Evolutionary conservation across 1,284 basidiomycete species (phyloP), one percentile per base, ranked within the genome.

Genomic region (Malassezia yamatoensis): DNA sequence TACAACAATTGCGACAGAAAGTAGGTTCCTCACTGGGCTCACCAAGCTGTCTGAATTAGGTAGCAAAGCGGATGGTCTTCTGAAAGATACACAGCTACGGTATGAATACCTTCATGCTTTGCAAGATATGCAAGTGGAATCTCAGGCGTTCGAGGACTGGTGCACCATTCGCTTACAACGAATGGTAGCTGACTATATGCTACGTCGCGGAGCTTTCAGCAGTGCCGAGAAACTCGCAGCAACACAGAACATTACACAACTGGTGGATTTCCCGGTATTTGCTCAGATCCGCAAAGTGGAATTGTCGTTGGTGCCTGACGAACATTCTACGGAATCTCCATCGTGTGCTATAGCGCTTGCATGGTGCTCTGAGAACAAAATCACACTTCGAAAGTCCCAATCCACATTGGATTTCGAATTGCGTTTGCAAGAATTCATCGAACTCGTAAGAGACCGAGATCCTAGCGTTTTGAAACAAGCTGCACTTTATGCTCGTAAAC

Each of bases 351-450:
- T 90, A 74, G 93, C 91, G 5, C 78, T 99, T 41, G 81, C 83
- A 13, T 99, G 93, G 93, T 96, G 91, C 67, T 88, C 83, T 57
- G 94, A 99, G 79, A 96, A 99, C 77, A 88, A 93, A 75, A 82
- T 83, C 32, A 85, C 87, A 8, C 80, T 98, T 53, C 84, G 88
- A 57, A 96, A 96, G 79, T 83, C 85, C 68, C 90, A 88, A 88
- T 90, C 86, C 8, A 43, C 89, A 13, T 81, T 99, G 42, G 94
- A 99, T 78, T 96, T 96, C 75, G 87, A 91, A 58, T 82, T 99
- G 32, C 83, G 94, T 18, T 79, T 96, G 43, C 94, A 99, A 77
- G 90, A 96, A 76, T 96, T 87, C 74, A 89, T 98, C 66, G 94
- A 98, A 76, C 80, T 96, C 81, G 56, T 58, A 0, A 47, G 67